phyloP scores from a whole-genome alignment of 331 rosid genomes.

The Saraca asoca region DNA sequence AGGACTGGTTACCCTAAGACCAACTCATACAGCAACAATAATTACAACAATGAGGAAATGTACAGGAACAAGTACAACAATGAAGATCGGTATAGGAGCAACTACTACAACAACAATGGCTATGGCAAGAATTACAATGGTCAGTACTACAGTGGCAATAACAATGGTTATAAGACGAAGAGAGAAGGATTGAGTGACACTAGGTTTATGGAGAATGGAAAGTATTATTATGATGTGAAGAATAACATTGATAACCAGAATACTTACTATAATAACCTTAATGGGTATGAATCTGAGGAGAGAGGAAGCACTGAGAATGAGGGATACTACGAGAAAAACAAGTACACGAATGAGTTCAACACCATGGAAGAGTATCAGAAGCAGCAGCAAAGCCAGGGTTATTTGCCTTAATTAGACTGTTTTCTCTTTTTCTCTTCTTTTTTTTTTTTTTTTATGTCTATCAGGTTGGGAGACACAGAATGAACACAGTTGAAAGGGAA shows the following conservation, averaged over 20 bases:
- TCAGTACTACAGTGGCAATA: slow-evolving; percentile 17
- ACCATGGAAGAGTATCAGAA: slow-evolving; percentile 80
- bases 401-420: slow-evolving; percentile 44
- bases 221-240: slow-evolving; percentile 44
- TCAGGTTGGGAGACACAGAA: slow-evolving; percentile 17
- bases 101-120: slow-evolving; percentile 14
- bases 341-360: slow-evolving; percentile 59
- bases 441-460: neutral
- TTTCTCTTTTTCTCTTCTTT: neutral
- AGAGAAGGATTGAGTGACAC: slow-evolving; percentile 85
- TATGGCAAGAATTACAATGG: neutral
- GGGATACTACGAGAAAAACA: slow-evolving; percentile 29
- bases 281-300: slow-evolving; percentile 43
- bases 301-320: slow-evolving; percentile 39
- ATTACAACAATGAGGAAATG: slow-evolving; percentile 17
- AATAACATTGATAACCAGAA: slow-evolving; percentile 32
- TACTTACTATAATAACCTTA: slow-evolving; percentile 27
- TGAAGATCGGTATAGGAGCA: slow-evolving; percentile 2
- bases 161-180: slow-evolving; percentile 35
- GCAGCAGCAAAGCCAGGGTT: slow-evolving; percentile 54
- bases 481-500: slow-evolving; percentile 18
- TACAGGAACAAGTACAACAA: slow-evolving; percentile 29
- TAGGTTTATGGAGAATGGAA: slow-evolving; percentile 65
- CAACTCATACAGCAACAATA: slow-evolving; percentile 25
- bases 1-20: slow-evolving; percentile 39